These are phyloP conservation scores for Exophiala xenobiotica DNA, from an alignment of 2,329 filamentous ascomycete genomes.

Conservation along the genomic window DNA sequence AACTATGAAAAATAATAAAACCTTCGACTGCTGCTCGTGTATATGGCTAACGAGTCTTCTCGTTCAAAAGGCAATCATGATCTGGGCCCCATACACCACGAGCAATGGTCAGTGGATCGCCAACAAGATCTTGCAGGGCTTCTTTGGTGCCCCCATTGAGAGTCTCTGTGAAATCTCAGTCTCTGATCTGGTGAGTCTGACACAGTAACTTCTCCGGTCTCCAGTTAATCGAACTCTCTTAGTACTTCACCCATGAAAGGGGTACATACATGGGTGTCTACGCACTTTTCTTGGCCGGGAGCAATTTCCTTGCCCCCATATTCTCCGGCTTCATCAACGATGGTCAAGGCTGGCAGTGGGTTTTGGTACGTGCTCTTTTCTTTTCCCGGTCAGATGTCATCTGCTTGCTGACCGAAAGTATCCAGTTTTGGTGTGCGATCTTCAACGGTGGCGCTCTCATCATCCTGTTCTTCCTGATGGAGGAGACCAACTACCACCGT, in stretches of 20 bases:
- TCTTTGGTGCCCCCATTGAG: conserved; percentile 51
- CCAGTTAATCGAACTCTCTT: conserved; percentile 39
- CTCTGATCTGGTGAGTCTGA: conserved; percentile 43
- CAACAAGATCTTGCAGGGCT: conserved; percentile 48
- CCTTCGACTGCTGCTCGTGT: no score
- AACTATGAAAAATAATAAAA: no score
- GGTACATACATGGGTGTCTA: conserved; percentile 27
- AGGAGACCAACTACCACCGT: conserved; percentile 24
- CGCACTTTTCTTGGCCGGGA: conserved; percentile 18
- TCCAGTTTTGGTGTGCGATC: conserved; percentile 23
- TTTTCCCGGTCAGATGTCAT: neutral
- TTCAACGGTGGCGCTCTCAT: conserved; percentile 16
- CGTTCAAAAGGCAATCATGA: conserved; percentile 37
- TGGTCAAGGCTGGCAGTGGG: conserved; percentile 28
- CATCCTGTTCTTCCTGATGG: conserved; percentile 20
- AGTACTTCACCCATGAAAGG: conserved; percentile 36
- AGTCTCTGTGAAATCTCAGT: conserved; percentile 50
- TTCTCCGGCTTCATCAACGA: conserved; percentile 28
- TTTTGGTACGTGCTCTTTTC: conserved; percentile 17
- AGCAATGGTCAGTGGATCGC: conserved; percentile 50
- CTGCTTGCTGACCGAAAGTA: neutral
- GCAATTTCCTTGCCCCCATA: conserved; percentile 23
- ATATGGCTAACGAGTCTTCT: conserved; percentile 13
- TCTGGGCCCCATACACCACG: conserved; percentile 48
- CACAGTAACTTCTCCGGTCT: conserved; percentile 46